Percentiles rank a stretch among this genome's conserved stretches.
Conservation (phyloP, 225 moss, liverwort and hornwort species). For the Polytrichum commune region DNA sequence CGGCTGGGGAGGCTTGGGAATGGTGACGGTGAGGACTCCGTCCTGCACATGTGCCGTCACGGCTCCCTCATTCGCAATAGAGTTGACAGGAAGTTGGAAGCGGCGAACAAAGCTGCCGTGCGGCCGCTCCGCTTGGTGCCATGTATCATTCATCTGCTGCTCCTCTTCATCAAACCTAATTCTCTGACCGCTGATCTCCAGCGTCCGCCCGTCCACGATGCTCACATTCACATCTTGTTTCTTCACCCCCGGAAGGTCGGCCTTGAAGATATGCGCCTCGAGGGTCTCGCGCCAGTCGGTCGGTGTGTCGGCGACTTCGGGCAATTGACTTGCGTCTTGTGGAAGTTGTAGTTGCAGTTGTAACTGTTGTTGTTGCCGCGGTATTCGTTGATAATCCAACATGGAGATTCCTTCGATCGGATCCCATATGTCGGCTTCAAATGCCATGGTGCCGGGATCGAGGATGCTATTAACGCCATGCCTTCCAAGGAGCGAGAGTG, state of each 20-base stretch:
- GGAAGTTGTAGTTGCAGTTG: no score
- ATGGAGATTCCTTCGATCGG: no score
- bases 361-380: no score
- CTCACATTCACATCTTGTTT: slow-evolving; percentile 3
- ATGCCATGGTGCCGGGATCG: no score
- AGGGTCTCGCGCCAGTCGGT: slow-evolving; percentile 27
- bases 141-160: not conserved
- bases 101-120: slow-evolving; percentile 8
- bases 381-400: no score
- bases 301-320: no score
- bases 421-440: no score
- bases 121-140: slow-evolving; percentile 5
- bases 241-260: slow-evolving; percentile 20
- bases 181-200: slow-evolving; percentile 8
- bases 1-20: slow-evolving; percentile 19
- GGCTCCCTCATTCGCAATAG: slow-evolving; percentile 26
- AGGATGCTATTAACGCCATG: no score
- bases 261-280: slow-evolving; percentile 24
- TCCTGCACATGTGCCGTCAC: slow-evolving; percentile 47
- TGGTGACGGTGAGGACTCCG: slow-evolving; percentile 49
- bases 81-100: slow-evolving; percentile 21
- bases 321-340: no score
- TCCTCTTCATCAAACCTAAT: not conserved
- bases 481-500: no score
- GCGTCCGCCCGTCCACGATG: slow-evolving; percentile 5